Conservation (phyloP, 2,329 filamentous ascomycete genomes). For the Trichophyton schoenleinii region DNA sequence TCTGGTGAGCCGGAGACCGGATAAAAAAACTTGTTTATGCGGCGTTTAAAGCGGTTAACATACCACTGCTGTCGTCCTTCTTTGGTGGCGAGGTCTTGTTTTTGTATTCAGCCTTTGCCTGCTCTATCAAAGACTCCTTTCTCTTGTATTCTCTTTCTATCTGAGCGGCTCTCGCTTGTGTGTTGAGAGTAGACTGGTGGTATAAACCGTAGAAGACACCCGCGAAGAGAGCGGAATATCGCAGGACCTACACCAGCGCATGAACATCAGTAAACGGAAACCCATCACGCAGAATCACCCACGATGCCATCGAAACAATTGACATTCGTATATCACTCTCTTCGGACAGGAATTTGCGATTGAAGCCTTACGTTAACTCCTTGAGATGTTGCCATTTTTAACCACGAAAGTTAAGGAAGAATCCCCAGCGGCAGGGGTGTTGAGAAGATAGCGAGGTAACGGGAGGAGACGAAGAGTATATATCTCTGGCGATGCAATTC, state of each 20-base stretch:
- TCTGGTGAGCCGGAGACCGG: background rate
- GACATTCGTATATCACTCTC: background rate
- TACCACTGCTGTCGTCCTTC: slow-evolving; percentile 23
- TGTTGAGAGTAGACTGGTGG: slow-evolving; percentile 72
- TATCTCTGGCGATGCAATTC: background rate
- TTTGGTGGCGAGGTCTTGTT: slow-evolving; percentile 54
- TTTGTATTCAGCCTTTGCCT: slow-evolving; percentile 82
- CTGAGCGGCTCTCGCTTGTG: slow-evolving; percentile 56
- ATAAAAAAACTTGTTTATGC: background rate
- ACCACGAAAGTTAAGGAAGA: slow-evolving; percentile 17
- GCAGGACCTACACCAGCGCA: slow-evolving; percentile 60
- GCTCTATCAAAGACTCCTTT: slow-evolving; percentile 80
- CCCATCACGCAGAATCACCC: background rate
- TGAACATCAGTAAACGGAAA: slow-evolving; percentile 6
- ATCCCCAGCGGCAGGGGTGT: slow-evolving; percentile 25
- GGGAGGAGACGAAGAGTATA: background rate
- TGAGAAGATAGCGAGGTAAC: slow-evolving; percentile 8
- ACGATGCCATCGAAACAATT: background rate
- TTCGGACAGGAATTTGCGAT: background rate
- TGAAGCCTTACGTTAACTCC: slow-evolving; percentile 50
- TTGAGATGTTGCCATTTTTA: slow-evolving; percentile 50
- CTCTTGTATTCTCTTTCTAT: slow-evolving; percentile 74
- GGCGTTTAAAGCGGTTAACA: background rate
- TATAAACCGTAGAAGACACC: slow-evolving; percentile 93
- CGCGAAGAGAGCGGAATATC: slow-evolving; percentile 84